Evolutionary conservation across 495 filamentous ascomycete genomes (phyloP), one percentile per base, ranked within the genome.

Genomic region (Trichocladium antarcticum): DNA sequence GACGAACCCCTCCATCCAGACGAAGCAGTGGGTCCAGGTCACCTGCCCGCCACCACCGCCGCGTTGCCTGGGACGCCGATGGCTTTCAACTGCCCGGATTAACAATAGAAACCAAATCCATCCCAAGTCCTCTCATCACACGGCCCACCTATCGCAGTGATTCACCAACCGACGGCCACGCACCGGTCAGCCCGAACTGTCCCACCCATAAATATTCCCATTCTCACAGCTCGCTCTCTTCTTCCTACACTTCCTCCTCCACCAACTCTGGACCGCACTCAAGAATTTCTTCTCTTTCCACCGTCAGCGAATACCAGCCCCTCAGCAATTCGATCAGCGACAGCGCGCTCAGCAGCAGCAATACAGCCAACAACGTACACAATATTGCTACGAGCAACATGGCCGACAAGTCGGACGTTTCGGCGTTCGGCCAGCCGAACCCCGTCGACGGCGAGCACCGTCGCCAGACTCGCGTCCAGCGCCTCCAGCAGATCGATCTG

Each of bases 51-150:
- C 69, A 56, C 48, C 63, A 69, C 20, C 74, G 62, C 7, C 71
- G n/a, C n/a, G n/a, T n/a, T n/a, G n/a, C 71, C 35, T 75, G 71
- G 72, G 65, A 72, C 45, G 70, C 65, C 14, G 66, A 65, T 37
- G 69, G 65, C 29, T 72, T 66, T 35, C 59, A 61, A 5, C 59
- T 72, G 17, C 66, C 68, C 3, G n/a, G n/a, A n/a, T 47, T 60
- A 41, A 57, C 60, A 5, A 37, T 63, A 19, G 57, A 67, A 38
- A 62, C 61, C 9, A 64, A 62, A 47, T 55, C 52, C 31, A 54
- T 60, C 54, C 56, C 55, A 51, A 49, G 50, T 24, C 44, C 50
- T n/a, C 37, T 49, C 32, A 22, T 29, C 38, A 46, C 9, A 17
- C 40, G 37, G 12, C 53, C 60, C 36, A 29, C 40, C 21, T 62